phyloP scores from a whole-genome alignment of 306 rosid species.

The Acacia crassicarpa region DNA sequence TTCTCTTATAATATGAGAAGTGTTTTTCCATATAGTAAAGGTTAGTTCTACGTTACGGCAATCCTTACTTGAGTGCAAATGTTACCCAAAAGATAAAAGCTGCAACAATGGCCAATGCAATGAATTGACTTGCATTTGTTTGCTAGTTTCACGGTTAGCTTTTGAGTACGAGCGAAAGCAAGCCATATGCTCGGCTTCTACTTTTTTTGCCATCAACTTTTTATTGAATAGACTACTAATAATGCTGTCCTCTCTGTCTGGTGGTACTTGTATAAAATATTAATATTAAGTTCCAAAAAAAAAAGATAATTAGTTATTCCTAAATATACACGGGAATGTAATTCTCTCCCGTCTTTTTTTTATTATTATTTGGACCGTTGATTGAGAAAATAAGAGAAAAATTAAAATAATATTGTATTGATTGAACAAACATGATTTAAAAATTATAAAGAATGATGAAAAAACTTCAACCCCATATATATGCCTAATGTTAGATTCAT shows the following conservation, averaged over 20 bases:
- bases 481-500: neutral
- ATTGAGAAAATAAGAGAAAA: too few species aligned
- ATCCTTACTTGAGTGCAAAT: neutral
- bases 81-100: neutral
- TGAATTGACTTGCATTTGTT: neutral
- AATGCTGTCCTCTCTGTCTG: neutral
- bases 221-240: neutral
- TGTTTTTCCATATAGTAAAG: neutral
- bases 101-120: neutral
- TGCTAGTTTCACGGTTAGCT: neutral
- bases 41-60: neutral
- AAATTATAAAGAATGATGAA: too few species aligned
- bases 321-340: too few species aligned
- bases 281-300: neutral
- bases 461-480: too few species aligned
- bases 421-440: too few species aligned
- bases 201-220: neutral
- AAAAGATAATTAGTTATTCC: too few species aligned
- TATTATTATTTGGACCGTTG: too few species aligned
- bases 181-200: neutral
- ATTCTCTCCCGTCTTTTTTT: too few species aligned
- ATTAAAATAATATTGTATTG: too few species aligned
- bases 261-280: neutral
- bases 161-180: neutral
- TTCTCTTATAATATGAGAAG: too few species aligned